Percentiles rank a stretch among this genome's conserved stretches.
phyloP scores from a whole-genome alignment of 495 filamentous ascomycete species.

The Talaromyces borbonicus region DNA sequence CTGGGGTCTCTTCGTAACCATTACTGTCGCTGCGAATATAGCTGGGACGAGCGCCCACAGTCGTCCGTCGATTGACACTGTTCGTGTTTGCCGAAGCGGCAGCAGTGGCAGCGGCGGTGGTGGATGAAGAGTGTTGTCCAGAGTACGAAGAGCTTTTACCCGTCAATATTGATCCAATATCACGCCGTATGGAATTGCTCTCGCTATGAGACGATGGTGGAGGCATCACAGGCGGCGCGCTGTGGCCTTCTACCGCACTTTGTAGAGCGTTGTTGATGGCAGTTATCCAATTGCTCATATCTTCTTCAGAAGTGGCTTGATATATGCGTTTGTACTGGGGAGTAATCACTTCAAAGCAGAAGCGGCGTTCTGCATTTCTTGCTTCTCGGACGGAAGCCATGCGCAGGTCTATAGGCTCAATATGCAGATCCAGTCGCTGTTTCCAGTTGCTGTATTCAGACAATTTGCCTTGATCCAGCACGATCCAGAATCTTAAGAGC shows the following conservation, averaged over 20 bases:
- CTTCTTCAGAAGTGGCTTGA: conserved; percentile 94
- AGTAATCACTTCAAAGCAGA: conserved; percentile 98
- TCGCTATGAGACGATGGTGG: conserved; percentile 37
- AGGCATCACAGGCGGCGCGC: conserved; percentile 37
- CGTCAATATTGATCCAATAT: conserved; percentile 84
- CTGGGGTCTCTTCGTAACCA: conserved; percentile 70
- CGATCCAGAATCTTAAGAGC: conserved; percentile 80
- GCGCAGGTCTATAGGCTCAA: conserved; percentile 94
- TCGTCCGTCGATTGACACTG: conserved; percentile 68
- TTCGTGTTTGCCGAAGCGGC: conserved; percentile 35
- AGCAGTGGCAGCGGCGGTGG: too few species aligned
- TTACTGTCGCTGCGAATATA: conserved; percentile 56
- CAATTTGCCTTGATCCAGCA: conserved; percentile 88
- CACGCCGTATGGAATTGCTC: conserved; percentile 50
- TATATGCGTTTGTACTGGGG: conserved; percentile 95
- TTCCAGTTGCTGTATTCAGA: conserved; percentile 99
- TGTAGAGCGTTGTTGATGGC: conserved; percentile 97
- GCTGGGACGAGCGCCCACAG: conserved; percentile 79
- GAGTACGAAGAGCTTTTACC: conserved; percentile 82
- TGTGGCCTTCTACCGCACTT: conserved; percentile 82
- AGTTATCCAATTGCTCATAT: conserved; percentile 94
- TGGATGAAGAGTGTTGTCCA: conserved; percentile 44
- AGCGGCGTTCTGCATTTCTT: conserved; percentile 84
- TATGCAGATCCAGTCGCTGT: conserved; percentile 89
- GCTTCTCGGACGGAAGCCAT: conserved; percentile 96